Conservation (phyloP, 2,329 filamentous ascomycete species). For the Alternaria brassicae region DNA sequence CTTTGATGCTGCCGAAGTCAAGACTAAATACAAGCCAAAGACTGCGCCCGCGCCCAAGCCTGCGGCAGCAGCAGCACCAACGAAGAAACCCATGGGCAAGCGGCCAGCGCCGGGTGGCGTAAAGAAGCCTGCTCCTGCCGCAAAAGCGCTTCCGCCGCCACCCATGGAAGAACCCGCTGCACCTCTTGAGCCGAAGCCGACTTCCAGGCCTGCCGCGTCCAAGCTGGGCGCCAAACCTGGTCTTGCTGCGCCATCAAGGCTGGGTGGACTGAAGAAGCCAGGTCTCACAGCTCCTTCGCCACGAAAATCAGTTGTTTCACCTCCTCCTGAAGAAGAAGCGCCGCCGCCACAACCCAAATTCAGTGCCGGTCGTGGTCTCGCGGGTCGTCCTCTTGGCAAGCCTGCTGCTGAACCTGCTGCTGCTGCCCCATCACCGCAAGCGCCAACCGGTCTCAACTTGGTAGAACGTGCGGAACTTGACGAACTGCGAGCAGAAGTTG, state of each 20-base stretch:
- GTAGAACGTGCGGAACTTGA: constrained; percentile 93
- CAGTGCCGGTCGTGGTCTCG: constrained; percentile 74
- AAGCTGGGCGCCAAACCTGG: constrained; percentile 53
- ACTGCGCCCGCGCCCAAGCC: constrained; percentile 66
- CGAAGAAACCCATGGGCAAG: constrained; percentile 56
- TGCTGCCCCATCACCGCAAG: constrained; percentile 53
- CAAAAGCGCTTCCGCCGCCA: constrained; percentile 47
- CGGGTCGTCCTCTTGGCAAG: constrained; percentile 84
- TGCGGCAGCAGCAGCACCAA: constrained; percentile 58
- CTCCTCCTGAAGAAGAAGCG: constrained; percentile 54
- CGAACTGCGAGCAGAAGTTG: constrained; percentile 83
- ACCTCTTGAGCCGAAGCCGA: constrained; percentile 65
- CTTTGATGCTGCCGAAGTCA: constrained; percentile 80
- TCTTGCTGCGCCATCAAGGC: constrained; percentile 43
- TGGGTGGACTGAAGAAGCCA: constrained; percentile 55
- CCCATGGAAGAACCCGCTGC: constrained; percentile 57
- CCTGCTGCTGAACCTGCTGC: constrained; percentile 73
- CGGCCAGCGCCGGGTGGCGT: constrained; percentile 59
- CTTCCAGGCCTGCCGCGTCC: constrained; percentile 57
- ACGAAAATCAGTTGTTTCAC: constrained; percentile 54
- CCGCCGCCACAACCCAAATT: constrained; percentile 64
- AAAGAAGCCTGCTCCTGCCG: constrained; percentile 59
- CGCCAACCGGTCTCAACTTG: constrained; percentile 71
- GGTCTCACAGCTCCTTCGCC: constrained; percentile 51
- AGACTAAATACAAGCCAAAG: constrained; percentile 92